Base-by-base conservation (phyloP, 1,139 yeast genomes). In the Nematodospora anomalae region DNA sequence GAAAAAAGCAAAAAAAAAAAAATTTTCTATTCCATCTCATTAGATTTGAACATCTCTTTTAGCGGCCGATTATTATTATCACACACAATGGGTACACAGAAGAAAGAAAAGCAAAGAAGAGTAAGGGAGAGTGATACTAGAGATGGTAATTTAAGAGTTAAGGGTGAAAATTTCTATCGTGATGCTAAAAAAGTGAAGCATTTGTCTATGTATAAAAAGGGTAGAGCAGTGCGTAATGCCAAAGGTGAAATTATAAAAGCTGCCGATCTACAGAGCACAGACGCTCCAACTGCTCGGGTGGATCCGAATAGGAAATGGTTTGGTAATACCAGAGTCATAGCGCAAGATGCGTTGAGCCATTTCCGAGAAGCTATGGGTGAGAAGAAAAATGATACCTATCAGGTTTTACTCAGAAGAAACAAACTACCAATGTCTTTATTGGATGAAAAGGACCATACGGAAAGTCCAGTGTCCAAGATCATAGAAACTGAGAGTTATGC, bases 231-330 rank as follows among this genome's bases (percentile, higher is more conserved):
- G 35, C 76, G 96, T 50, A 88, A 89, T 60, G 88, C 89, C 36
- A 74, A 77, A 43, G 98, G 98, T 53, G 96, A 89, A 28, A 75
- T 90, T 41, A 74, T 88, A 36, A 74, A 78, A 55, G 96, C 96
- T 31, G 97, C 97, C 13, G 83, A 80, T 26, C 76, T 90, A 44
- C 98, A 92, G 60, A 83, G 87, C 48, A 80, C 89, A 3, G 94
- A 89, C 47, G 74, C 87, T 23, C 97, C 97, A 13, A 79, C 74
- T 46, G 98, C 97, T 1, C 74, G 98, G 48, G 95, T 92, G 31
- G 96, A 88, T 57, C 98, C 98, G 4, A 90, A 92, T 60, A 79
- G 96, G 58, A 80, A 92, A 55, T 92, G 98, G 98, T 94, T 92
- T 58, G 97, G 97, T 36, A 92, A 89, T 63, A 89, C 98, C 18